These are phyloP conservation scores for Claviceps digitariae DNA, from an alignment of 2,329 filamentous ascomycete species.

Conservation along the genomic window DNA sequence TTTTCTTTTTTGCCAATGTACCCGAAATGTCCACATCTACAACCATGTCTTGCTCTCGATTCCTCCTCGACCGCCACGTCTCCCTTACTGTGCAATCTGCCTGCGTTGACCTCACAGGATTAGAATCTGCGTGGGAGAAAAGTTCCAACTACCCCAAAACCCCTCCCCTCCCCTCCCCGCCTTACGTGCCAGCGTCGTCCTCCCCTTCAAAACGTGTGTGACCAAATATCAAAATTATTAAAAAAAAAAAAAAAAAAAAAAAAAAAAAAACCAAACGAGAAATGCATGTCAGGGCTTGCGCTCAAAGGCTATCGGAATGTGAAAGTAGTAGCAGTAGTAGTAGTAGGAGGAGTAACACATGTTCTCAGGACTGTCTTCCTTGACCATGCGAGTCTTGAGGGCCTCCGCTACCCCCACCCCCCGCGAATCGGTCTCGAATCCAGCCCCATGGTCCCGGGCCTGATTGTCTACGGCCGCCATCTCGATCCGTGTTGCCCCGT, in stretches of 20 bases:
- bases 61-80: not conserved
- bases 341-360: not conserved
- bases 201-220: not conserved
- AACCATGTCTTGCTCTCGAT: not conserved
- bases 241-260: too few relatives aligned
- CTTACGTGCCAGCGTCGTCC: too few relatives aligned
- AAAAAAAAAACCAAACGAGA: not conserved
- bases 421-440: conserved; percentile 28
- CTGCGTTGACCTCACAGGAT: too few relatives aligned
- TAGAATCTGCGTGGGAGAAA: too few relatives aligned
- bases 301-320: not conserved
- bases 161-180: too few relatives aligned
- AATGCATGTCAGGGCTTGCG: not conserved
- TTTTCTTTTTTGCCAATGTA: not conserved
- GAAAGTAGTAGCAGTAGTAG: not conserved
- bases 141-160: too few relatives aligned
- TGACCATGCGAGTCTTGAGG: conserved; percentile 16
- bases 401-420: conserved; percentile 15
- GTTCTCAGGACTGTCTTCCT: conserved; percentile 15
- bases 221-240: not conserved
- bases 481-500: conserved; percentile 15
- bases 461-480: conserved; percentile 19
- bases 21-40: not conserved
- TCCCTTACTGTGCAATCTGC: not conserved
- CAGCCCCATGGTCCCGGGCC: conserved; percentile 27